A percentile compares a stretch with the other conserved stretches of the same genome.
Evolutionary conservation across 495 filamentous ascomycete species (phyloP).

Genomic region (Neurospora discreta): DNA sequence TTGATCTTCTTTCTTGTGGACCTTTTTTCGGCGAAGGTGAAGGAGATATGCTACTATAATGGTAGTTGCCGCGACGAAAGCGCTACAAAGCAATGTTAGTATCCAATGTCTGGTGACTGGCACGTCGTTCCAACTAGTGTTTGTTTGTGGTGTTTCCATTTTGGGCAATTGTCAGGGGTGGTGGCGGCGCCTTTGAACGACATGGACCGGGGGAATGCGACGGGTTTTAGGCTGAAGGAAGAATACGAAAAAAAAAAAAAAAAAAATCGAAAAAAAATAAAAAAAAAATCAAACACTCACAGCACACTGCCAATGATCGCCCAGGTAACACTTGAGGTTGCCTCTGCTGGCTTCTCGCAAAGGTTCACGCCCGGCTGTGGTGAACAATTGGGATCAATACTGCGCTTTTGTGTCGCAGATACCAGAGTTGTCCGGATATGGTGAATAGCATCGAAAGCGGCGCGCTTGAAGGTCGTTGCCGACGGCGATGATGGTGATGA

Average conservation of each 20-base stretch:
- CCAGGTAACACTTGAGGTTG: slow-evolving; percentile 12
- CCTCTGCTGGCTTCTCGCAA: slow-evolving; percentile 19
- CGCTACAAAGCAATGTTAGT: not conserved
- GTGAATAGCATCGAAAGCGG: not conserved
- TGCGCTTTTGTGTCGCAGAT: not conserved
- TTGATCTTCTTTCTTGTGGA: slow-evolving; percentile 15
- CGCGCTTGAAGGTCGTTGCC: slow-evolving; percentile 5
- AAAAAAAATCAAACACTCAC: slow-evolving; percentile 10
- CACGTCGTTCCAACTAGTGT: not conserved
- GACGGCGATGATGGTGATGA: not conserved
- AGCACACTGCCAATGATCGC: slow-evolving; percentile 15
- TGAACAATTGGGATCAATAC: not conserved
- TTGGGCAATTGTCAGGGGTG: not conserved
- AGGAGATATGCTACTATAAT: slow-evolving; percentile 6
- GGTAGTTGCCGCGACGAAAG: not conserved
- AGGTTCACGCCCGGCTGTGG: slow-evolving; percentile 8
- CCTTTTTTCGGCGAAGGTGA: slow-evolving; percentile 14
- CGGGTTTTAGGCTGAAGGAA: not conserved
- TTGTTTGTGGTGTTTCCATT: not conserved
- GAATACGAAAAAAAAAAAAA: not conserved
- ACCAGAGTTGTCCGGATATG: not conserved
- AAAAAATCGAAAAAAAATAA: too few species aligned
- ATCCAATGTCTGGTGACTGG: not conserved
- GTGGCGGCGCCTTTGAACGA: not conserved
- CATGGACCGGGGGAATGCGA: not conserved